Evolutionary conservation across 1,284 basidiomycete species (phyloP).

Genomic region (Coriolopsis trogii): DNA sequence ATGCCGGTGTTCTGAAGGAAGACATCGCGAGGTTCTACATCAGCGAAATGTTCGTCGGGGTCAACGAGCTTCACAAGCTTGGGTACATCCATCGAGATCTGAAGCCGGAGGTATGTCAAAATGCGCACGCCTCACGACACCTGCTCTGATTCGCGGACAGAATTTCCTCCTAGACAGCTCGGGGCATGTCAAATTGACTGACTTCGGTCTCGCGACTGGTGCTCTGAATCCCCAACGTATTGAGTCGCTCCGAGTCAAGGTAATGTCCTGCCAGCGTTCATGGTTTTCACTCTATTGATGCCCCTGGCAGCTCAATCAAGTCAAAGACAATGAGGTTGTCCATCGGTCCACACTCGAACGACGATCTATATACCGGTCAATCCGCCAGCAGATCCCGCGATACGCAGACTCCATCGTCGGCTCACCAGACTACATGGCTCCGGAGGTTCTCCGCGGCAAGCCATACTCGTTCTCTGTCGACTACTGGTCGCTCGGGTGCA

Average conservation of each 20-base stretch:
- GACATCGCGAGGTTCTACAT: conserved; percentile 96
- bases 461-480: conserved; percentile 96
- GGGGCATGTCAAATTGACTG: conserved; percentile 98
- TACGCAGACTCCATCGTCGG: conserved; percentile 99
- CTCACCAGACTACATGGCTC: conserved; percentile 96
- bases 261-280: conserved; percentile 43
- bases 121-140: no score
- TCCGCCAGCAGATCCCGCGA: conserved; percentile 89
- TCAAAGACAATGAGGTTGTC: conserved; percentile 91
- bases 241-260: conserved; percentile 92
- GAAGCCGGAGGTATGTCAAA: conserved; percentile 85
- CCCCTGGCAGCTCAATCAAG: conserved; percentile 81
- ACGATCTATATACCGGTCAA: conserved; percentile 92
- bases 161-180: conserved; percentile 97
- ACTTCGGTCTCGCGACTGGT: conserved; percentile 97
- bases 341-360: conserved; percentile 94
- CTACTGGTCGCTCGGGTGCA: conserved; percentile 99
- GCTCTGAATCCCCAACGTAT: conserved; percentile 95
- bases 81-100: conserved; percentile 98
- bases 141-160: conserved; percentile 44
- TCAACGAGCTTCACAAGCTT: conserved; percentile 91
- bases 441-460: conserved; percentile 93
- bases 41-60: conserved; percentile 92
- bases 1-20: conserved; percentile 94
- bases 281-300: not conserved